phyloP scores from a whole-genome alignment of 2,329 filamentous ascomycete species.

The Lasiodiplodia sp. region DNA sequence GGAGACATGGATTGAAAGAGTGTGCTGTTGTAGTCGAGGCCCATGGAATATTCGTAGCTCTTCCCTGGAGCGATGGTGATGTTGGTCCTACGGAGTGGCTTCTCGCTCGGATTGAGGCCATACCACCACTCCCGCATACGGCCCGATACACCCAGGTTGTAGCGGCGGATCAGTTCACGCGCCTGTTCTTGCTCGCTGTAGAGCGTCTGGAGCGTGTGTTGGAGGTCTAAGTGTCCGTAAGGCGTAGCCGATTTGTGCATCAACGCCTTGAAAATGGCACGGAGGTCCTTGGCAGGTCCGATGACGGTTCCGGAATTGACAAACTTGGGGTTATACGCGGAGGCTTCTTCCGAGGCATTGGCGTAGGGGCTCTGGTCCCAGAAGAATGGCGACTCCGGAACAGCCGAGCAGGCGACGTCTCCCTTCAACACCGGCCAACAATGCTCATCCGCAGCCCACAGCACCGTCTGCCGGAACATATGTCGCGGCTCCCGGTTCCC shows the following conservation, averaged over 20 bases:
- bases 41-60: constrained; percentile 60
- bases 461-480: constrained; percentile 58
- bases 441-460: constrained; percentile 64
- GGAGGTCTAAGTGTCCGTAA: constrained; percentile 44
- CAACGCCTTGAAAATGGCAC: constrained; percentile 54
- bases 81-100: constrained; percentile 16
- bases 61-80: constrained; percentile 43
- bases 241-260: constrained; percentile 36
- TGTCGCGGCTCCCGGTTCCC: constrained; percentile 30
- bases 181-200: constrained; percentile 63
- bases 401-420: constrained; percentile 60
- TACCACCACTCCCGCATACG: constrained; percentile 41
- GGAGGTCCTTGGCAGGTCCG: constrained; percentile 59
- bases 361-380: constrained; percentile 41
- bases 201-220: constrained; percentile 57
- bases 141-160: constrained; percentile 35
- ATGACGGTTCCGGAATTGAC: constrained; percentile 59
- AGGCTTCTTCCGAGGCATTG: constrained; percentile 9
- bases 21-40: constrained; percentile 60
- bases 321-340: constrained; percentile 47
- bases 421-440: constrained; percentile 54
- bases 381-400: constrained; percentile 60
- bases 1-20: constrained; percentile 47
- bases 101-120: constrained; percentile 12
- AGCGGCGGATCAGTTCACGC: constrained; percentile 46